Conservation (phyloP, 2,329 filamentous ascomycete genomes). For the Penicillium sp. region DNA sequence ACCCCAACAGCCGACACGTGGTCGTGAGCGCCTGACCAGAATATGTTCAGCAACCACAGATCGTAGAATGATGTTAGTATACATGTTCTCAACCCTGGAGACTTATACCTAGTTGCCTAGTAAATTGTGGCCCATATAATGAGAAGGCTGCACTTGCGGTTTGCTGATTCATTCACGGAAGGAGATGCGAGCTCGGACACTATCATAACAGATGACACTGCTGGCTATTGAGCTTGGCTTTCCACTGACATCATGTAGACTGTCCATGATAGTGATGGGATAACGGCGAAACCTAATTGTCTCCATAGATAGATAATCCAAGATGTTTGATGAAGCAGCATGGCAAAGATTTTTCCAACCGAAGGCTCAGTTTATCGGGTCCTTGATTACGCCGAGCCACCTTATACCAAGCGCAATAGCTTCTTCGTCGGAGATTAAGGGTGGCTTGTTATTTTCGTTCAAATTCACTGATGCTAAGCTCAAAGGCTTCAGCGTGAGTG, state of each 20-base stretch:
- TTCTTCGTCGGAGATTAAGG: not conserved
- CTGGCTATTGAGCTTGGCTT: not conserved
- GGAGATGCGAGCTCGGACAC: not conserved
- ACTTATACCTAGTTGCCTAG: not conserved
- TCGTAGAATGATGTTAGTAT: no score
- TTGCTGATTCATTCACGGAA: not conserved
- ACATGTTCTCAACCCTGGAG: no score
- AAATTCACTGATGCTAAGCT: not conserved
- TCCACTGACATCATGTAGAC: not conserved
- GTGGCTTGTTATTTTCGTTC: not conserved
- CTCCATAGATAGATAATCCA: not conserved
- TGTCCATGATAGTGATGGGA: not conserved
- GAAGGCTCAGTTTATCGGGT: not conserved
- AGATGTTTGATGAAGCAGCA: not conserved
- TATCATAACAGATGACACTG: not conserved
- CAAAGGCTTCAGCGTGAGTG: not conserved
- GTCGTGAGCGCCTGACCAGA: no score
- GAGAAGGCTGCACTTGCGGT: not conserved
- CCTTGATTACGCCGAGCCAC: not conserved
- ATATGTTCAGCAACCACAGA: no score
- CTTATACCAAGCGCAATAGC: not conserved
- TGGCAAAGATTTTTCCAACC: not conserved
- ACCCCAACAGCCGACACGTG: no score
- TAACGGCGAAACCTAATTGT: not conserved
- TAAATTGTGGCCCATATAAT: not conserved